phyloP scores from a whole-genome alignment of 148 eudicot species.

The Silene uniflora region DNA sequence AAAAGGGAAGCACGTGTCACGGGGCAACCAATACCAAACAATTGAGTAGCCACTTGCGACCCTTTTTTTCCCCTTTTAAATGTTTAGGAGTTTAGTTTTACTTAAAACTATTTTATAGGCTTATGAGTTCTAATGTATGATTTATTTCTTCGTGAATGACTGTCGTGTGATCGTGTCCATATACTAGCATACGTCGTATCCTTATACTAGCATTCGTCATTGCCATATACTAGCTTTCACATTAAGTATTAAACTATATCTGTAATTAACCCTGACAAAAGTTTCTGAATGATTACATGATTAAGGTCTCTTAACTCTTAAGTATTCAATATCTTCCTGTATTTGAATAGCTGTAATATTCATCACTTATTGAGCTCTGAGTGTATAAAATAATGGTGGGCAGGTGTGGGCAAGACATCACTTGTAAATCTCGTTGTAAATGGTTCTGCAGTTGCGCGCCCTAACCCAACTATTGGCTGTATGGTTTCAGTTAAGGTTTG shows the following conservation, averaged over 20 bases:
- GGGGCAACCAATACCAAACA: too few relatives aligned
- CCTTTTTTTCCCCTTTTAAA: not conserved
- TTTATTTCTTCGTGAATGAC: not conserved
- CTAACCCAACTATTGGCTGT: slow-evolving; percentile 74
- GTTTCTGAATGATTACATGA: not conserved
- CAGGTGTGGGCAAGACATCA: slow-evolving; percentile 87
- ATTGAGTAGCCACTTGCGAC: not conserved
- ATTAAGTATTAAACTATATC: not conserved
- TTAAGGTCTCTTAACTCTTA: not conserved
- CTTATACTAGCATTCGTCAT: too few relatives aligned
- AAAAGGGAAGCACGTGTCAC: too few relatives aligned
- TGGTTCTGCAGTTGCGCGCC: slow-evolving; percentile 61
- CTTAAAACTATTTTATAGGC: not conserved
- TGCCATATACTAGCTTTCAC: too few relatives aligned
- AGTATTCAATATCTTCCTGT: not conserved
- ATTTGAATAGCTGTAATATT: not conserved
- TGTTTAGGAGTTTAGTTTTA: not conserved
- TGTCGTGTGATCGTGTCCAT: not conserved
- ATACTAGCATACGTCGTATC: too few relatives aligned
- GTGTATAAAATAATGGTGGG: slow-evolving; percentile 18
- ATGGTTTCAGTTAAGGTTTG: slow-evolving; percentile 61
- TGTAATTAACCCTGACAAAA: not conserved
- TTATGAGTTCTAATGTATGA: not conserved
- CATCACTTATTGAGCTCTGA: not conserved
- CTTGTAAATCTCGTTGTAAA: slow-evolving; percentile 70